A percentile compares a stretch with the other conserved stretches of the same genome.
phyloP scores from a whole-genome alignment of 495 filamentous ascomycete species.

The Penicillium angulare region DNA sequence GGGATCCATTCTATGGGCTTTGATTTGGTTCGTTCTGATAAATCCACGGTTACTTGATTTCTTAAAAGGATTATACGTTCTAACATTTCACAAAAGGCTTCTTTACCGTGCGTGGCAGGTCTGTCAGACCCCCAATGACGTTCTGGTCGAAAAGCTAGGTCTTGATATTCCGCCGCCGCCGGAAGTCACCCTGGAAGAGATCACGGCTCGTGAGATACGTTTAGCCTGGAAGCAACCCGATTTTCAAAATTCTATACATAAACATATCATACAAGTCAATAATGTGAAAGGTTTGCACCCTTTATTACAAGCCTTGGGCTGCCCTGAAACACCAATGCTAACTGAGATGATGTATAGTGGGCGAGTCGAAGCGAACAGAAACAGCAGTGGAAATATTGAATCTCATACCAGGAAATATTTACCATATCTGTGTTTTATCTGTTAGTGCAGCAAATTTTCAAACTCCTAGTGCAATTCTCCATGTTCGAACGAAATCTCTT shows the following conservation, averaged over 20 bases:
- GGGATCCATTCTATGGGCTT: constrained; percentile 48
- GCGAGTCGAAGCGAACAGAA: constrained; percentile 80
- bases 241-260: constrained; percentile 72
- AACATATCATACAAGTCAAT: constrained; percentile 90
- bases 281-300: constrained; percentile 70
- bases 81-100: constrained; percentile 55
- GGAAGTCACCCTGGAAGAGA: constrained; percentile 86
- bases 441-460: constrained; percentile 89
- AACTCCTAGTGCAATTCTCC: constrained; percentile 79
- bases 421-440: constrained; percentile 88
- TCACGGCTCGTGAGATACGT: constrained; percentile 81
- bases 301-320: background rate
- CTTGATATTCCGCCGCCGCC: constrained; percentile 90
- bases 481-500: constrained; percentile 68
- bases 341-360: constrained; percentile 56
- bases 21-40: constrained; percentile 46
- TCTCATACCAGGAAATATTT: constrained; percentile 80
- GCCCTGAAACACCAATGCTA: constrained; percentile 6
- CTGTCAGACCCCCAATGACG: constrained; percentile 82
- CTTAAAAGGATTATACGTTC: background rate
- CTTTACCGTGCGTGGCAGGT: constrained; percentile 80
- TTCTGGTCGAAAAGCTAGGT: constrained; percentile 85
- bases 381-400: constrained; percentile 86
- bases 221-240: constrained; percentile 86
- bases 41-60: background rate